Evolutionary conservation across 2,329 filamentous ascomycete species (phyloP).

Genomic region (Emericellopsis atlantica): DNA sequence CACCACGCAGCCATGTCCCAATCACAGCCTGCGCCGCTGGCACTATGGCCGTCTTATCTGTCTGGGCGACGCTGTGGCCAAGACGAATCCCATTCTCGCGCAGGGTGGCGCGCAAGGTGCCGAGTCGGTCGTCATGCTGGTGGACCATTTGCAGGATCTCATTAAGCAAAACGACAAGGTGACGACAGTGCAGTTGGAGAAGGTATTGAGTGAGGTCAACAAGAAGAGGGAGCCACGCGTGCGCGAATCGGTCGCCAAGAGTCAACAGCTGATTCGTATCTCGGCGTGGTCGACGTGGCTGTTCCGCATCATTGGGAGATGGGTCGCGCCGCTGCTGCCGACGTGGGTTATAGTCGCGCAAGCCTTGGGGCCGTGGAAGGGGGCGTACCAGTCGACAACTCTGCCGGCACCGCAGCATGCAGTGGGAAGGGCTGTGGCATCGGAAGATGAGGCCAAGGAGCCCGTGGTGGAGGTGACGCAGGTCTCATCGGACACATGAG

Average conservation of each 20-base stretch:
- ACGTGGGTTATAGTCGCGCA: constrained; percentile 1
- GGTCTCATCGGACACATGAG: too few relatives aligned
- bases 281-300: neutral
- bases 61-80: neutral
- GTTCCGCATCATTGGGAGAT: neutral
- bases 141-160: neutral
- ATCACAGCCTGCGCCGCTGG: neutral
- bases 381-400: neutral
- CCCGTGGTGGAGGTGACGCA: too few relatives aligned
- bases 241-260: neutral
- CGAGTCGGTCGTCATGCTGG: constrained; percentile 1
- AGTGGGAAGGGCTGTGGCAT: neutral
- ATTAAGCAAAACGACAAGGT: neutral
- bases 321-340: neutral
- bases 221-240: neutral
- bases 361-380: neutral
- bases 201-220: neutral
- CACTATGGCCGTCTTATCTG: neutral
- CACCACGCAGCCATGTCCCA: neutral
- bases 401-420: neutral
- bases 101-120: neutral
- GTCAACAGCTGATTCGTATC: neutral
- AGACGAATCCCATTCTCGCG: neutral
- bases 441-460: neutral
- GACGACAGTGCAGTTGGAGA: neutral